Evolutionary conservation across 73 alveolate genomes (phyloP).

Genomic region (Tetrahymena borealis): DNA sequence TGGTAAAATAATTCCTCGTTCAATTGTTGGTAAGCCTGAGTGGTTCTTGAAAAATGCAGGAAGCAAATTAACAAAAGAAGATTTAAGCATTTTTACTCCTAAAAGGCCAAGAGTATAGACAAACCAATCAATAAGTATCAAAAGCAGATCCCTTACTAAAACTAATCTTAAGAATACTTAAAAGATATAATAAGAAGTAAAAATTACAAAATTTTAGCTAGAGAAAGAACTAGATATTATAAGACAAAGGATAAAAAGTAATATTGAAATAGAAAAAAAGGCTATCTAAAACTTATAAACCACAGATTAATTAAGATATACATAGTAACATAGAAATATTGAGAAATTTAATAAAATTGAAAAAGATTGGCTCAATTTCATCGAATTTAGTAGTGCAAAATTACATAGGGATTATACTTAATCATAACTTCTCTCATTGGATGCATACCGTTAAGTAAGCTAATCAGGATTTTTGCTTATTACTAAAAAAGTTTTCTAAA

Average conservation of each 20-base stretch:
- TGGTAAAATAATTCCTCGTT: conserved; percentile 20
- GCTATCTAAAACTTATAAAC: background rate
- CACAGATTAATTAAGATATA: background rate
- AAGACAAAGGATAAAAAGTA: background rate
- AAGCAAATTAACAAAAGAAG: background rate
- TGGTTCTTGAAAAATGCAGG: background rate
- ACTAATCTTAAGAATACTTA: background rate
- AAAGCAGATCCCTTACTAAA: background rate
- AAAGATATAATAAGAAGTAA: background rate
- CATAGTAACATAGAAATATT: background rate
- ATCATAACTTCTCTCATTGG: background rate
- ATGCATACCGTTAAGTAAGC: background rate
- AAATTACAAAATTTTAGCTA: background rate
- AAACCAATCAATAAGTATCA: background rate
- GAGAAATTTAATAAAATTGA: background rate
- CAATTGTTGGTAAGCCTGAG: conserved; percentile 38
- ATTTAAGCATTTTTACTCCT: background rate
- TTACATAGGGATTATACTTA: background rate
- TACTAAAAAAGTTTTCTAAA: too few species aligned
- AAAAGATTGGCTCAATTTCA: background rate
- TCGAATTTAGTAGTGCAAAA: background rate
- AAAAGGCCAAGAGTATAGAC: background rate
- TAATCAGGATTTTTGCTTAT: background rate
- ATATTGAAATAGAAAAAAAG: background rate
- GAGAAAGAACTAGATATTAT: background rate